phyloP scores from a whole-genome alignment of 1,139 yeast genomes.

The Yamadazyma jaroonii region DNA sequence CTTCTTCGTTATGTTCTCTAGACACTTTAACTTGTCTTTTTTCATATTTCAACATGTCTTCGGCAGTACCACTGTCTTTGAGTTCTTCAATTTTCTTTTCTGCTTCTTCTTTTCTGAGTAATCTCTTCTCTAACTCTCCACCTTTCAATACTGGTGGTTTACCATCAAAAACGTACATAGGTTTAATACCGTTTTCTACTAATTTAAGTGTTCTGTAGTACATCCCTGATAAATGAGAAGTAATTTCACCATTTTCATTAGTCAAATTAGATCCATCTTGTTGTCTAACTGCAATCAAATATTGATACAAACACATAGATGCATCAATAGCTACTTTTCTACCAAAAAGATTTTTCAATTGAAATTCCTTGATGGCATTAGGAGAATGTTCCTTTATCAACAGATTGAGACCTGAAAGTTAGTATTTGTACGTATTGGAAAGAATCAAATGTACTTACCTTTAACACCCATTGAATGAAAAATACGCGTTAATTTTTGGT shows the following conservation, averaged over 20 bases:
- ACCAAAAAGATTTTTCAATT: slow-evolving; percentile 84
- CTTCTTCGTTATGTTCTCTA: slow-evolving; percentile 90
- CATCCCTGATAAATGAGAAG: slow-evolving; percentile 94
- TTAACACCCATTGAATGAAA: slow-evolving; percentile 68
- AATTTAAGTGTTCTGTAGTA: slow-evolving; percentile 87
- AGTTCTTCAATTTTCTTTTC: slow-evolving; percentile 66
- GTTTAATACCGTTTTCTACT: slow-evolving; percentile 90
- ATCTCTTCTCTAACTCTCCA: slow-evolving; percentile 87
- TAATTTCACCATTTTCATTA: slow-evolving; percentile 86
- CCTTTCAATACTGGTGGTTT: slow-evolving; percentile 91
- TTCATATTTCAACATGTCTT: slow-evolving; percentile 73
- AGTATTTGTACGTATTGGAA: slow-evolving; percentile 9
- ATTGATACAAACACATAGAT: slow-evolving; percentile 93
- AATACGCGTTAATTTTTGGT: not conserved
- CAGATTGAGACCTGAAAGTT: slow-evolving; percentile 59
- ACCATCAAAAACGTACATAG: slow-evolving; percentile 95
- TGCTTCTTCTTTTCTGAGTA: slow-evolving; percentile 81
- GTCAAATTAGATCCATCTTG: slow-evolving; percentile 94
- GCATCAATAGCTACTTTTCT: slow-evolving; percentile 90
- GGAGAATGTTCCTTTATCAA: slow-evolving; percentile 91
- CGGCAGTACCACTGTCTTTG: slow-evolving; percentile 78
- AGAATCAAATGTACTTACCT: slow-evolving; percentile 39
- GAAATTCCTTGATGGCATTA: slow-evolving; percentile 68
- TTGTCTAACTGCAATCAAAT: slow-evolving; percentile 92
- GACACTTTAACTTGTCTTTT: slow-evolving; percentile 88